Percentiles rank a stretch among this genome's conserved stretches.
Conservation (phyloP, 768 basidiomycete species). For the Pisolithus marmoratus region DNA sequence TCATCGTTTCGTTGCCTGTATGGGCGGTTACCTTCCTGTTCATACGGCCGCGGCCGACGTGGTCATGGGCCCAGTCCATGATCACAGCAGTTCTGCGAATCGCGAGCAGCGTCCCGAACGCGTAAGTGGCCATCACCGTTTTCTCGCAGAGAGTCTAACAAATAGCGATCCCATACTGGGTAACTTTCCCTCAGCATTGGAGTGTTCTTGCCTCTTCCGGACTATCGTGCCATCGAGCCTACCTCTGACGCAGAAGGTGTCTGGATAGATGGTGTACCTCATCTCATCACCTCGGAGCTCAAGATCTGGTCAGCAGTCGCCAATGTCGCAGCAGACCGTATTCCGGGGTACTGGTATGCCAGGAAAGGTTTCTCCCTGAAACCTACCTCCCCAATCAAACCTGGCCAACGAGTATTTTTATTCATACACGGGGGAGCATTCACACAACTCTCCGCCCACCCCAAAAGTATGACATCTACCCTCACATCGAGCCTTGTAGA, state of each 20-base stretch:
- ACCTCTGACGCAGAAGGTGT: constrained; percentile 8
- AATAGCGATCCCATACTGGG: too few species aligned
- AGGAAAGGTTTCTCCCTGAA: constrained; percentile 4
- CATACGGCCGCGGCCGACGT: not conserved
- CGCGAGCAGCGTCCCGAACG: not conserved
- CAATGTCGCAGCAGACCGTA: constrained; percentile 15
- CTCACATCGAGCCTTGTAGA: not conserved
- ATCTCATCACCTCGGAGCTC: constrained; percentile 23
- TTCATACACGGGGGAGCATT: constrained; percentile 1
- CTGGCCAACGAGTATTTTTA: not conserved
- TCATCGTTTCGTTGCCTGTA: not conserved
- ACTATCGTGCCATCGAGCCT: not conserved
- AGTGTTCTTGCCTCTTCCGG: not conserved
- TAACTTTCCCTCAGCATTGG: not conserved
- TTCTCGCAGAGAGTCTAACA: too few species aligned
- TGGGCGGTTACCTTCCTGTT: not conserved
- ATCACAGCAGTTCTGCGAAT: not conserved
- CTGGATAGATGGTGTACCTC: constrained; percentile 24
- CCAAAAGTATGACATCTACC: not conserved
- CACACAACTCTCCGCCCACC: not conserved
- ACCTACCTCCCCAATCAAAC: not conserved
- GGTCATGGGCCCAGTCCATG: not conserved
- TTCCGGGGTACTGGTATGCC: constrained; percentile 26
- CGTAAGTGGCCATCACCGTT: not conserved
- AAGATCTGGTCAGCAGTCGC: constrained; percentile 6